These are phyloP conservation scores for Barnettozyma siamensis DNA, from an alignment of 805 yeast species.

Conservation along the genomic window DNA sequence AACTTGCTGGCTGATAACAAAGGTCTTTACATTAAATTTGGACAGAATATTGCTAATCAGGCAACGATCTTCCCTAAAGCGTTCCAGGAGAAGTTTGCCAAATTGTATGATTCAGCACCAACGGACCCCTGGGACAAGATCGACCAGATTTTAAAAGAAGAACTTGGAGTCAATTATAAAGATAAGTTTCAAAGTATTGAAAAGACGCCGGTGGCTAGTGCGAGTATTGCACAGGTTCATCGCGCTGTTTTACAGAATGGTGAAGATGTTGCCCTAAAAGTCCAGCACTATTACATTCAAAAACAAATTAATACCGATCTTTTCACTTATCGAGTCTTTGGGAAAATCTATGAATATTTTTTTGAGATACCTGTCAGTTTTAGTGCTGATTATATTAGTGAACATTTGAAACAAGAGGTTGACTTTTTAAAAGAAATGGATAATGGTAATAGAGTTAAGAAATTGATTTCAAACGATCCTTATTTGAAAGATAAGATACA, in stretches of 20 bases:
- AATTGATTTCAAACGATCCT: slow-evolving; percentile 37
- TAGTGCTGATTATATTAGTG: slow-evolving; percentile 50
- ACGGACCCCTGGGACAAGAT: slow-evolving; percentile 44
- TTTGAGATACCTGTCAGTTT: slow-evolving; percentile 61
- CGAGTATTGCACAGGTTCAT: slow-evolving; percentile 71
- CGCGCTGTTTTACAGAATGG: slow-evolving; percentile 43
- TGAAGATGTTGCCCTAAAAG: slow-evolving; percentile 55
- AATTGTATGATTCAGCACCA: slow-evolving; percentile 67
- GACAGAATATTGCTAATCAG: slow-evolving; percentile 77
- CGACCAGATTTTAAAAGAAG: slow-evolving; percentile 34
- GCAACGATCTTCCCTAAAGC: slow-evolving; percentile 61
- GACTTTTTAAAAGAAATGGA: slow-evolving; percentile 52
- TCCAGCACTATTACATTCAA: slow-evolving; percentile 58
- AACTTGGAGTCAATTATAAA: slow-evolving; percentile 39
- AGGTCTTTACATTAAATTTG: slow-evolving; percentile 68
- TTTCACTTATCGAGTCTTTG: slow-evolving; percentile 45
- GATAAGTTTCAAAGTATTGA: slow-evolving; percentile 41
- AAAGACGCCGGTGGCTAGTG: slow-evolving; percentile 63
- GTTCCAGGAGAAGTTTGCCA: slow-evolving; percentile 50
- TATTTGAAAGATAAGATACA: slow-evolving; percentile 38
- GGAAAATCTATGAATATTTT: slow-evolving; percentile 47
- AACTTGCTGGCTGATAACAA: slow-evolving; percentile 41
- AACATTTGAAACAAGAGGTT: slow-evolving; percentile 53
- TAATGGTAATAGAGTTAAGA: slow-evolving; percentile 41
- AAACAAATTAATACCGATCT: slow-evolving; percentile 60